Conservation (phyloP, 305 asterid species). For the Solanum hybrid region DNA sequence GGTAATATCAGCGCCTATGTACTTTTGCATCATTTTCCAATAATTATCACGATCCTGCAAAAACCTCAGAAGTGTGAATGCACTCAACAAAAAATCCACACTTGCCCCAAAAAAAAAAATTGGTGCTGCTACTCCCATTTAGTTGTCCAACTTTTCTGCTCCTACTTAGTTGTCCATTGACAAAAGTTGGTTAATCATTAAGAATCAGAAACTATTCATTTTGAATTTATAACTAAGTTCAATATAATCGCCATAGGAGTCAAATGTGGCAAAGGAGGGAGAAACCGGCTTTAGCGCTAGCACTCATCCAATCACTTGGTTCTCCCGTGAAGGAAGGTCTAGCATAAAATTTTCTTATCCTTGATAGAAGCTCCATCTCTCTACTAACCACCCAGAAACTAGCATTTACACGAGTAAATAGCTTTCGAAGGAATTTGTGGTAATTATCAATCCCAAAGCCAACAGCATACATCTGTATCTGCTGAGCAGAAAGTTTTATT, state of each 20-base stretch:
- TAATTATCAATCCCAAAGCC: not conserved
- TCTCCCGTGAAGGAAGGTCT: not conserved
- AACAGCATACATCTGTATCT: not conserved
- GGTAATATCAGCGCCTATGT: conserved; percentile 52
- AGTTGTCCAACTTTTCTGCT: not conserved
- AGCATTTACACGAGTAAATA: not conserved
- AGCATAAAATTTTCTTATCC: not conserved
- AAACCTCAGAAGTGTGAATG: not conserved
- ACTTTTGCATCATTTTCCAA: conserved; percentile 61
- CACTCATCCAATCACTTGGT: not conserved
- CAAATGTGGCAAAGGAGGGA: not conserved
- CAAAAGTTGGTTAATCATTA: not conserved
- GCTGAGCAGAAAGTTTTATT: not conserved
- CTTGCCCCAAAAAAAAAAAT: not conserved
- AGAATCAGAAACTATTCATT: not conserved
- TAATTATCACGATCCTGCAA: conserved; percentile 40
- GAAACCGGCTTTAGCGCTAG: not conserved
- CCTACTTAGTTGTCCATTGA: not conserved
- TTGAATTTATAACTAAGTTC: not conserved
- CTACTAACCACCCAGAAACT: not conserved
- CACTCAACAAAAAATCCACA: not conserved
- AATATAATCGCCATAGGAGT: not conserved
- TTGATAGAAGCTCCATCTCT: not conserved
- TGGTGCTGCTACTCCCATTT: not conserved
- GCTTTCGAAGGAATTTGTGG: not conserved